Evolutionary conservation across 345 rosid genomes (phyloP), one percentile per base, ranked within the genome.

Genomic region (Erucastrum elatum): DNA sequence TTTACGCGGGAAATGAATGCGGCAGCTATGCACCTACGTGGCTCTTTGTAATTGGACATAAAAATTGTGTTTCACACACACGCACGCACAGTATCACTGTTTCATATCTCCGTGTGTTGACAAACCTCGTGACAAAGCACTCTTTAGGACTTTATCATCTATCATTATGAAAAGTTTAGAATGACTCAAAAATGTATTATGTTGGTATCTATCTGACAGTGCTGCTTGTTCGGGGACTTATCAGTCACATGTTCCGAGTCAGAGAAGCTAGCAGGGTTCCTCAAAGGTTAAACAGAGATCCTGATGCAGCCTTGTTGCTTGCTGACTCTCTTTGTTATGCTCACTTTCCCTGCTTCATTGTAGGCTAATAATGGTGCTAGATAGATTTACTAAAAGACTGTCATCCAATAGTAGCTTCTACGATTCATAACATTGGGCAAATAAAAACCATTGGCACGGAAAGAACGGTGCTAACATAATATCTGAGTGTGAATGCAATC

Each of bases 181-280:
- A 73, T 74, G 62, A 68, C 66, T 26, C 16, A 27, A 9, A n/a
- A 16, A 15, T 0, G 1, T 56, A 11, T 21, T 30, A 31, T 80
- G 44, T 30, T 75, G 71, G 58, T 77, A 27, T 72, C 56, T 77
- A 27, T 72, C 56, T 81, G 81, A 84, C 88, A 95, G 99, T 70
- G 99, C 97, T 5, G 99, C 99, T 29, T 29, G 4, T 4, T 17
- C 87, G 98, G 74, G 98, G 98, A 78, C 98, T 92, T 68, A 88
- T 92, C 80, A 93, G 93, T 81, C 98, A 93, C 82, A 91, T 95
- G 34, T 84, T 29, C 85, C 1, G 99, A 91, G 83, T 72, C 97
- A 11, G 97, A 93, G 87, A 89, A 83, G 87, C 39, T 85, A 84
- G 76, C 93, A 17, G 93, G 99, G 70, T 85, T 87, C 51, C 21